Base-by-base conservation (phyloP, 2,329 filamentous ascomycete genomes). In the Amauroascus niger region DNA sequence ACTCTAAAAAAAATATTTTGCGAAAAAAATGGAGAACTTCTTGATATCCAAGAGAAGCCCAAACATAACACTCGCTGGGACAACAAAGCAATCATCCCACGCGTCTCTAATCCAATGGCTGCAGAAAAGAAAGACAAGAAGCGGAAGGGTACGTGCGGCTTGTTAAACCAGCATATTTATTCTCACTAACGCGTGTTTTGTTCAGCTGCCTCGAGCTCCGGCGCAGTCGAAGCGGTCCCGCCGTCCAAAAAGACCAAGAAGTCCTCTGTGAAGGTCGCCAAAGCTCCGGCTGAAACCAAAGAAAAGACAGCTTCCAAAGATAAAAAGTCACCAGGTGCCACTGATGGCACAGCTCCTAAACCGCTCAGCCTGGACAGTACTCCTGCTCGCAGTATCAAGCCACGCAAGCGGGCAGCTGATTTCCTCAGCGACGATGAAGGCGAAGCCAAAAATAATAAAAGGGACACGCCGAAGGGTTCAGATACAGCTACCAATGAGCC, bases 221-320 rank as follows among this genome's bases (percentile, higher is more conserved):
- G 67, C 49, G 65, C 66, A 41, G 62, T 65, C 46, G 68, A 64
- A 52, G 67, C 65, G 56, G 76, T 78, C 49, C 60, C 70, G 22
- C 78, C 79, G 39, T 76, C 78, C 9, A 76, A 76, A 55, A 86
- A 85, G 64, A 80, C 81, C 24, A 85, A 84, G 64, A 74, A 73
- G 60, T 67, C 65, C 58, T 65, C 67, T 49, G 60, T 62, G 54
- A 71, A 69, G 58, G 45, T 62, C 50, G 53, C 61, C 45, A 61
- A 69, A 48, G 35, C 59, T 39, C 49, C 64, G 40, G 61, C 67
- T 35, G 60, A 65, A 28, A 41, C 61, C 24, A 61, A 66, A 33
- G 68, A 69, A 60, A 55, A 51, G 37, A 59, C 68, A 4, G 62
- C 62, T 51, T 47, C 64, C 55, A 69, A 71, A 55, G 67, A 64